Evolutionary conservation across 2,329 filamentous ascomycete species (phyloP), one percentile per base, ranked within the genome.

Genomic region (Penicillium concentricum): DNA sequence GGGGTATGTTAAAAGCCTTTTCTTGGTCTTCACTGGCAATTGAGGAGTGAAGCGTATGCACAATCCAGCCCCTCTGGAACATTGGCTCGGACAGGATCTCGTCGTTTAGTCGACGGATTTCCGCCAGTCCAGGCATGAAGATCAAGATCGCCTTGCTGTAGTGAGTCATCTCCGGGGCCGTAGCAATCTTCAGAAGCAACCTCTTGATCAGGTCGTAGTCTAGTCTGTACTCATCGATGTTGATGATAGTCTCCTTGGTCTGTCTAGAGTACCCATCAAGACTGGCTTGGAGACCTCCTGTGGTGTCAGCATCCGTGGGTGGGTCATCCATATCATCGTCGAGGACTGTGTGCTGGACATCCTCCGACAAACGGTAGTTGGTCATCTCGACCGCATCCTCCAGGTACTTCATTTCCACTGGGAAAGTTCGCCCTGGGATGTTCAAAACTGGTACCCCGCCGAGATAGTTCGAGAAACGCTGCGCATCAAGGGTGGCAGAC

Each of bases 1-100:
- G 91, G 6, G 94, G 94, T 0, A 96, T 77, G 6, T 91, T 79
- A 71, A 99, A 99, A 0, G 94, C 94, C 34, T 89, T 87, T 74
- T 99, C 93, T 72, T 99, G 94, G 59, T 99, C 94, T 67, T 97
- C 93, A 45, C 90, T 97, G 12, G 93, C 92, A 65, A 99, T 97
- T 0, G 90, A 91, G 0, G 94, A 97, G 72, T 99, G 94, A 35
- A 99, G 81, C 13, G 92, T 89, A 72, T 96, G 92, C 0, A 99
- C 81, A 52, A 91, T 83, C 92, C 93, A 99, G 54, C 86, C 83
- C 37, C 82, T 81, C 34, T 84, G 80, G 72, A 97, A 97, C 3
- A 83, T 82, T 1, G 87, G 86, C 66, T 96, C 88, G 0, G 90
- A 87, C 5, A 88, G 76, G 3, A 99, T 81, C 73, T 94, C 85